These are phyloP conservation scores for Aspergillus felis DNA, from an alignment of 2,329 filamentous ascomycete genomes.

Conservation along the genomic window DNA sequence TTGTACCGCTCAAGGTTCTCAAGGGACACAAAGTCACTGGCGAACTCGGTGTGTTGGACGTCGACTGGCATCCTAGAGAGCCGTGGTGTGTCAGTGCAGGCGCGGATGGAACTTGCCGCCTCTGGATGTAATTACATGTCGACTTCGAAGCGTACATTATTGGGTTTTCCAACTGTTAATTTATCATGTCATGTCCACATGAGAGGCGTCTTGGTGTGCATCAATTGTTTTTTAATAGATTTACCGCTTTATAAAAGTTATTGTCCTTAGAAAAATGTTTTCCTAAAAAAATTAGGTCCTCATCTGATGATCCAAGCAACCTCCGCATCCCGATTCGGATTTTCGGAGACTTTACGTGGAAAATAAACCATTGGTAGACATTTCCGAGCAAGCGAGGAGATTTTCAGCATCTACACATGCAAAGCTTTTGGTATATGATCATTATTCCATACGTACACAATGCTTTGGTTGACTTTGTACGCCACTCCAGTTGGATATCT, in stretches of 20 bases:
- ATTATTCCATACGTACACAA: neutral
- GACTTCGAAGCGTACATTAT: slow-evolving; percentile 20
- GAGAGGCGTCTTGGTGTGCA: slow-evolving; percentile 25
- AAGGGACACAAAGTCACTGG: slow-evolving; percentile 83
- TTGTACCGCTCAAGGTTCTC: slow-evolving; percentile 92
- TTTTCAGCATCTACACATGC: too few relatives aligned
- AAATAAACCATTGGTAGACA: neutral
- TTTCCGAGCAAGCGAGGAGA: neutral
- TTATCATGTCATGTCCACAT: slow-evolving; percentile 15
- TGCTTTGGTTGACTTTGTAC: neutral
- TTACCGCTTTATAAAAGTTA: slow-evolving; percentile 30
- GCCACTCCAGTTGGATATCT: slow-evolving; percentile 3
- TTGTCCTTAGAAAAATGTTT: slow-evolving; percentile 3
- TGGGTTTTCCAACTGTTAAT: slow-evolving; percentile 16
- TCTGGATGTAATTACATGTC: slow-evolving; percentile 65
- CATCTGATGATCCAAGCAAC: neutral
- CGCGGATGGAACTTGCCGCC: slow-evolving; percentile 83
- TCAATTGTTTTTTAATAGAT: slow-evolving; percentile 19
- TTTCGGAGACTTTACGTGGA: neutral
- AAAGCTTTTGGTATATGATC: neutral
- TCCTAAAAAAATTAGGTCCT: neutral
- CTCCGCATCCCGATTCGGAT: neutral
- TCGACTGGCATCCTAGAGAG: slow-evolving; percentile 93
- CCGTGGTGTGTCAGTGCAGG: slow-evolving; percentile 94
- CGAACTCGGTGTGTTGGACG: slow-evolving; percentile 83